Conservation (phyloP, 2,329 filamentous ascomycete genomes). For the Aspergillus persii region DNA sequence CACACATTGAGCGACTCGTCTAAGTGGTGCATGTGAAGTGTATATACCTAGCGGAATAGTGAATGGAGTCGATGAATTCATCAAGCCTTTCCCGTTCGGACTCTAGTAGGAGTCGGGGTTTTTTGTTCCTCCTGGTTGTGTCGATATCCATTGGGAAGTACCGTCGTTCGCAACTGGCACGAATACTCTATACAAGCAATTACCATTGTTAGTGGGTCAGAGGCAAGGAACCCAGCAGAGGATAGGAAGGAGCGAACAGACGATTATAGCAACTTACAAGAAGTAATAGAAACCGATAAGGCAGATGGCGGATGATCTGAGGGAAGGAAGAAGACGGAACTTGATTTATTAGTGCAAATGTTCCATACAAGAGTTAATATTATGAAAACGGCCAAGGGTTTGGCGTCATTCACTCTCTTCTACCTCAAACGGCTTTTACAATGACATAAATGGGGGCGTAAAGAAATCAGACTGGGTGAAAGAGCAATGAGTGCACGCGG, state of each 20-base stretch:
- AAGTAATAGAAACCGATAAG: not conserved
- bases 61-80: conserved; percentile 88
- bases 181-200: not conserved
- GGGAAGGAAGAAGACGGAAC: not conserved
- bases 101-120: conserved; percentile 76
- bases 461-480: not conserved
- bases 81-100: conserved; percentile 79
- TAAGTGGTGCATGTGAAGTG: not conserved
- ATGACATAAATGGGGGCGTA: not conserved
- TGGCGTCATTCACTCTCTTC: not conserved
- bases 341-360: not conserved
- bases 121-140: conserved; percentile 78
- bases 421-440: not conserved
- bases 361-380: not conserved
- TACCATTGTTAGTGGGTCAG: not conserved
- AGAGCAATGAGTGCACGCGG: not conserved
- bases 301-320: not conserved
- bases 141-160: conserved; percentile 60
- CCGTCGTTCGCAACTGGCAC: conserved; percentile 2
- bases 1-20: conserved; percentile 17
- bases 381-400: not conserved
- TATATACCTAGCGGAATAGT: conserved; percentile 85
- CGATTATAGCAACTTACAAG: not conserved
- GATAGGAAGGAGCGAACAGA: not conserved
- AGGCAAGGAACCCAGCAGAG: not conserved